Evolutionary conservation across 139 green algal genomes (phyloP), one percentile per base, ranked within the genome.

Genomic region (Coccomyxa sp.): DNA sequence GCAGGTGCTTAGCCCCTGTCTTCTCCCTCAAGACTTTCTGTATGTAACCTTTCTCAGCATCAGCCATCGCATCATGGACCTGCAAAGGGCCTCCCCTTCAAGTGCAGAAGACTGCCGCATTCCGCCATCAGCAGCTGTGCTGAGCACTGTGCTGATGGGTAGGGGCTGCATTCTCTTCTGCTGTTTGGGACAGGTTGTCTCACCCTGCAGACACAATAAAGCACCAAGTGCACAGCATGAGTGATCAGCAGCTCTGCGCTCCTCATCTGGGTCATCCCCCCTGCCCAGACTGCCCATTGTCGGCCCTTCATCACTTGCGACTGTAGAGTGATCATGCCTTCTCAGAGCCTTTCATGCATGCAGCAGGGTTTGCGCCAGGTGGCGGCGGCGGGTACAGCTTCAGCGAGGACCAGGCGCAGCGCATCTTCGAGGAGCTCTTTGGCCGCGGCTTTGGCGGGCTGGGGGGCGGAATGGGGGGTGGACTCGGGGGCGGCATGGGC

Each of bases 401-500:
- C 69, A 41, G 29, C 35, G 24, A 74, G 69, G 69, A 74, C 2
- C 33, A 40, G 33, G 69, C 69, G 69, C 69, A 74, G 69, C 22
- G 34, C 14, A 69, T 73, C 39, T 75, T 82, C 29, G 71, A 69
- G 34, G 18, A 58, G 36, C 39, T 73, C 35, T 85, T 85, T 73
- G 79, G 79, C 2, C 82, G 69, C 34, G 69, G 85, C 7, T 86
- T 89, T 80, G 75, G 77, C 5, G 82, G 79, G 5, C 74, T 81
- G 36, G 14, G 33, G 9, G 34, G 34, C 4, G 69, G 69, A 8
- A 44, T 40, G 34, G 69, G 69, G 18, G 58, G 58, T 12, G 58
- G 58, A 16, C 33, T 71, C 14, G 69, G 69, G 0, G 64, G 6
- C 7, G 64, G 64, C 64, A 64, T 64, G 50, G 50, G 50, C 5